Base-by-base conservation (phyloP, 768 basidiomycete species). In the Phylloporus sp. region DNA sequence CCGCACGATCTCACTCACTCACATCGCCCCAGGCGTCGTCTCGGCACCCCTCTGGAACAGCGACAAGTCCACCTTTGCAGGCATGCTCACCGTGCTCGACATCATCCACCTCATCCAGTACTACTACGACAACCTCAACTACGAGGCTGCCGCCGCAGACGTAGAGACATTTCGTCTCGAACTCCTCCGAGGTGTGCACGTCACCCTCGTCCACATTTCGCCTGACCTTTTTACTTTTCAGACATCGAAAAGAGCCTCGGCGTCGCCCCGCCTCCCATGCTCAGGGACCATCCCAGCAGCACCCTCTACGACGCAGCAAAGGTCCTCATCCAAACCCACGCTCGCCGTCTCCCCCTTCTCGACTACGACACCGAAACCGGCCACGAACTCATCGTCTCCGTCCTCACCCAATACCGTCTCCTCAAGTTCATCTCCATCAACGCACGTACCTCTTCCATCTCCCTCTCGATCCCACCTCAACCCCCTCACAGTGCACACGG, bases 21-120 rank as follows among this genome's bases (percentile, higher is more conserved):
- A 24, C 28, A 17, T 43, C 29, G n/a, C 42, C 35, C 7, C 63
- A 96, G 95, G 93, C 52, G 94, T 98, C 49, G 94, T 98, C 18
- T 98, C 96, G 6, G 96, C 96, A 0, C 95, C 96, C 11, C 74
- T 99, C 21, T 99, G 95, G 91, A 95, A 97, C 72, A 95, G 92
- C 66, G 89, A 92, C 54, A 81, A 80, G 50, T 94, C 90, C 5
- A 81, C 75, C 33, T 99, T 99, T 60, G 90, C 91, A 9, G 96
- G 96, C 50, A 98, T 99, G 95, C 86, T 99, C 61, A 99, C 96
- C 9, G 91, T 98, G n/a, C 80, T 92, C 47, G 96, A 99, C 67
- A 93, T 99, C 65, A 97, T 99, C 48, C 96, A 99, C 65, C 82
- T 99, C 54, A 98, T 99, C 55, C 96, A 99, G 60, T 96, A 94